Conservation (phyloP, 768 basidiomycete species). For the Russula emetica region DNA sequence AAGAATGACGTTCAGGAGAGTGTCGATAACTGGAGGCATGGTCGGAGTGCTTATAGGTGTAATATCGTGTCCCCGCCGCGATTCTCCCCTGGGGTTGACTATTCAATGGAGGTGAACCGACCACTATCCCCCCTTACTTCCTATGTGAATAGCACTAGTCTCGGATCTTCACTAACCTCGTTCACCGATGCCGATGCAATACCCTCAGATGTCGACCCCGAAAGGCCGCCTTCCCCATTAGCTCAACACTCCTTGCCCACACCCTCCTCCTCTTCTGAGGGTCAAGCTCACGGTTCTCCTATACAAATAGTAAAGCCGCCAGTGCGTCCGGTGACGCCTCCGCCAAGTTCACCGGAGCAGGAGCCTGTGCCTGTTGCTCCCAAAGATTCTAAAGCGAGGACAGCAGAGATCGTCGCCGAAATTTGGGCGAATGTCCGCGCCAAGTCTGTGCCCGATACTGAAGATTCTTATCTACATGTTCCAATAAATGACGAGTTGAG, state of each 20-base stretch:
- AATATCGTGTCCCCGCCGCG: constrained; percentile 9
- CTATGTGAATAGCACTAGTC: neutral
- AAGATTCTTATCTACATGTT: constrained; percentile 34
- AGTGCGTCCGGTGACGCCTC: constrained; percentile 32
- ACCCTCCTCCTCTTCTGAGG: constrained; percentile 15
- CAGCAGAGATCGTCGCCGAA: constrained; percentile 55
- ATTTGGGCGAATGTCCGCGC: constrained; percentile 57
- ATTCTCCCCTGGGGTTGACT: constrained; percentile 6
- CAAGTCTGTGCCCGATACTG: constrained; percentile 41
- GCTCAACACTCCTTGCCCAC: constrained; percentile 5
- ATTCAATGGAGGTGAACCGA: constrained; percentile 17
- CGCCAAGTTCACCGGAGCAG: constrained; percentile 25
- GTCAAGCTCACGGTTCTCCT: neutral
- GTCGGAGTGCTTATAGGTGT: constrained; percentile 14
- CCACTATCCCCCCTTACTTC: constrained; percentile 22
- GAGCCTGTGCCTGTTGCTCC: constrained; percentile 34
- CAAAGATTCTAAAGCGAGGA: constrained; percentile 40
- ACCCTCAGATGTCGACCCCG: neutral
- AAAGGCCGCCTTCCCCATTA: neutral
- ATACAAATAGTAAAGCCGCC: neutral
- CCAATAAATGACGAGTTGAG: constrained; percentile 32
- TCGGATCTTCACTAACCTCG: constrained; percentile 16
- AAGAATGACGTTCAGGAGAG: constrained; percentile 6
- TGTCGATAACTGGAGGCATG: constrained; percentile 24
- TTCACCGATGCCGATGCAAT: constrained; percentile 12